Evolutionary conservation across 2,329 filamentous ascomycete genomes (phyloP).

Genomic region (Colletotrichum sojae): DNA sequence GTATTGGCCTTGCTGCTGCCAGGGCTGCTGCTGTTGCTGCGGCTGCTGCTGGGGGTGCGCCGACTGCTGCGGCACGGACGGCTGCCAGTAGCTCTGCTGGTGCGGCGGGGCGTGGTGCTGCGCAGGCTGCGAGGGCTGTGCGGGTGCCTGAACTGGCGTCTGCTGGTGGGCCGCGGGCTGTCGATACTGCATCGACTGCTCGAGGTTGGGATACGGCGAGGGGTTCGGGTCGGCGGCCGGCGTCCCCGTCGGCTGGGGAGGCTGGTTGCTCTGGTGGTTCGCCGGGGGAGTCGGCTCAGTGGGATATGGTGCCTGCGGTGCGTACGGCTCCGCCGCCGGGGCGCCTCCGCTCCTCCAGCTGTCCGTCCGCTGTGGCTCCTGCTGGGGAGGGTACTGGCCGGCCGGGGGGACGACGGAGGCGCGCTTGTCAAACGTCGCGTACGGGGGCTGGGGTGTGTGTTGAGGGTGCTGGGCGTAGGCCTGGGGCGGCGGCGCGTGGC

Average conservation of each 20-base stretch:
- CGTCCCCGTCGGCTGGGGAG: conserved; percentile 43
- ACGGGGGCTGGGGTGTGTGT: conserved; percentile 58
- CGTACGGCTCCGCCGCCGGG: conserved; percentile 50
- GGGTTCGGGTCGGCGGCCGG: conserved; percentile 57
- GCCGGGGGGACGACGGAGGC: conserved; percentile 56
- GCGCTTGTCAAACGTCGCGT: conserved; percentile 59
- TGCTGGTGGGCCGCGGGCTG: conserved; percentile 56
- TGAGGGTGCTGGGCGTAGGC: conserved; percentile 63
- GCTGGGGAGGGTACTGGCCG: conserved; percentile 58
- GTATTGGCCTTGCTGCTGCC: conserved; percentile 46
- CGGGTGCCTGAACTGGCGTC: conserved; percentile 47
- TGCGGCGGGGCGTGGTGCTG: conserved; percentile 43
- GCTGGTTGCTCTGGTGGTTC: conserved; percentile 46
- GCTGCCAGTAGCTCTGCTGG: conserved; percentile 53
- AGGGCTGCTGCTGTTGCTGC: conserved; percentile 46
- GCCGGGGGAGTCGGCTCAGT: conserved; percentile 50
- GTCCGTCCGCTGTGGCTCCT: conserved; percentile 63
- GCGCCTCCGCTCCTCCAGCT: conserved; percentile 62
- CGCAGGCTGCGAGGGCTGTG: conserved; percentile 54
- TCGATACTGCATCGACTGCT: conserved; percentile 61
- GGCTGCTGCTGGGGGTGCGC: conserved; percentile 47
- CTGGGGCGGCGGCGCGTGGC: conserved; percentile 64
- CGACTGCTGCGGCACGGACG: conserved; percentile 49
- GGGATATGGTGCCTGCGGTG: conserved; percentile 50
- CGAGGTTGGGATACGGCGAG: conserved; percentile 69